phyloP scores from a whole-genome alignment of 345 rosid species.

The Eucalyptus viminalis region DNA sequence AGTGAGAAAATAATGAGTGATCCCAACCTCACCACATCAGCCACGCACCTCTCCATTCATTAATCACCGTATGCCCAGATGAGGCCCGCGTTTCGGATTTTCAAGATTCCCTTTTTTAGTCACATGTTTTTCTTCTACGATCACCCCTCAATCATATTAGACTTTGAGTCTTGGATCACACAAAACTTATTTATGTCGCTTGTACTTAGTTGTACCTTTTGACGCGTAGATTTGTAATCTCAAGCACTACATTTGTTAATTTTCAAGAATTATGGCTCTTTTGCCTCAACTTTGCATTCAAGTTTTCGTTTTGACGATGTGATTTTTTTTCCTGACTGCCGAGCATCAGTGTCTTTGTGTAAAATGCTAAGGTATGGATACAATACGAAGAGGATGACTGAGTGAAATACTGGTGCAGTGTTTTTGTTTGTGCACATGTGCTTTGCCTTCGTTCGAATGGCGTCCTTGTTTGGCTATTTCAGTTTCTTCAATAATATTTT shows the following conservation, averaged over 20 bases:
- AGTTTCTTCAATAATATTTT: background rate
- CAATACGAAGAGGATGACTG: background rate
- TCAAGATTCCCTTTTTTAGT: background rate
- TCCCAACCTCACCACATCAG: background rate
- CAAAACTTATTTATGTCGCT: too few species aligned
- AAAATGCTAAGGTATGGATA: background rate
- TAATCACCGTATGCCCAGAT: background rate
- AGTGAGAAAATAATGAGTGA: background rate
- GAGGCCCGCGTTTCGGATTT: background rate
- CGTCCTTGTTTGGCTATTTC: background rate
- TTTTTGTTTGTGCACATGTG: background rate
- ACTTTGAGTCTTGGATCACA: too few species aligned
- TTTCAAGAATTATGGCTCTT: too few species aligned
- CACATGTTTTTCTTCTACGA: too few species aligned
- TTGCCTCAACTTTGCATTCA: too few species aligned
- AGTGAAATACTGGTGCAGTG: background rate
- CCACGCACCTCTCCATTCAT: background rate
- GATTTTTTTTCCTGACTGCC: background rate
- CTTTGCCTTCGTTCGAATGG: background rate
- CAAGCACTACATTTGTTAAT: too few species aligned
- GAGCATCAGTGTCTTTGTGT: background rate
- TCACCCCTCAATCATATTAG: too few species aligned
- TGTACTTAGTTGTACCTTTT: too few species aligned
- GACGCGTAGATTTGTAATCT: too few species aligned
- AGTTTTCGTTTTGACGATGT: too few species aligned